Conservation (phyloP, 2,329 filamentous ascomycete genomes). For the Alternaria panax region DNA sequence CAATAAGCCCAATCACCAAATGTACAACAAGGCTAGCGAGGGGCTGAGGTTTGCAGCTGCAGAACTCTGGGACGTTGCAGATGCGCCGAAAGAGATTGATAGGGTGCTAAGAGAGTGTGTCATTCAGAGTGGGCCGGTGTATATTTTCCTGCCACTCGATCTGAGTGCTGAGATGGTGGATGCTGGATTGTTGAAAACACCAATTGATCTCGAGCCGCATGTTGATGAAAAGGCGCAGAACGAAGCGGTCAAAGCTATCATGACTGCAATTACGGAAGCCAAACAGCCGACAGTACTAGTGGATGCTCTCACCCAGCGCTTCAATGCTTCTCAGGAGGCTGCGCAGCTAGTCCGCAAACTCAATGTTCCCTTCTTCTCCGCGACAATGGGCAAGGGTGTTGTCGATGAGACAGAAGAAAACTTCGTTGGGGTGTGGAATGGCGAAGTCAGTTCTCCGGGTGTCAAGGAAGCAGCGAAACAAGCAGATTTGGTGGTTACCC, state of each 20-base stretch:
- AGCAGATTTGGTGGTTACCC: constrained; percentile 48
- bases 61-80: constrained; percentile 51
- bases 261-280: constrained; percentile 40
- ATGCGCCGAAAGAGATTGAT: constrained; percentile 54
- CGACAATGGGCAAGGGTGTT: constrained; percentile 54
- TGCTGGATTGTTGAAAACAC: constrained; percentile 44
- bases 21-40: constrained; percentile 52
- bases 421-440: constrained; percentile 54
- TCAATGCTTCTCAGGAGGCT: constrained; percentile 47
- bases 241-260: constrained; percentile 46
- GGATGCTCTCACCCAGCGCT: constrained; percentile 51
- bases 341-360: constrained; percentile 45
- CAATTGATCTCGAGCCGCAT: constrained; percentile 45
- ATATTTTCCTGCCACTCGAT: constrained; percentile 56
- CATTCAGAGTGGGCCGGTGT: constrained; percentile 53
- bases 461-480: constrained; percentile 46
- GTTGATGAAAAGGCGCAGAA: constrained; percentile 37
- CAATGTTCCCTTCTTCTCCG: constrained; percentile 48
- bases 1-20: constrained; percentile 50
- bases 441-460: constrained; percentile 48
- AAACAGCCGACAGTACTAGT: constrained; percentile 51
- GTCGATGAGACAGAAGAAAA: constrained; percentile 52
- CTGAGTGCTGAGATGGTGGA: constrained; percentile 49
- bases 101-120: constrained; percentile 54
- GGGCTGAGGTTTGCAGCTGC: constrained; percentile 51